phyloP scores from a whole-genome alignment of 805 yeast species.

The Candida jianshihensis region DNA sequence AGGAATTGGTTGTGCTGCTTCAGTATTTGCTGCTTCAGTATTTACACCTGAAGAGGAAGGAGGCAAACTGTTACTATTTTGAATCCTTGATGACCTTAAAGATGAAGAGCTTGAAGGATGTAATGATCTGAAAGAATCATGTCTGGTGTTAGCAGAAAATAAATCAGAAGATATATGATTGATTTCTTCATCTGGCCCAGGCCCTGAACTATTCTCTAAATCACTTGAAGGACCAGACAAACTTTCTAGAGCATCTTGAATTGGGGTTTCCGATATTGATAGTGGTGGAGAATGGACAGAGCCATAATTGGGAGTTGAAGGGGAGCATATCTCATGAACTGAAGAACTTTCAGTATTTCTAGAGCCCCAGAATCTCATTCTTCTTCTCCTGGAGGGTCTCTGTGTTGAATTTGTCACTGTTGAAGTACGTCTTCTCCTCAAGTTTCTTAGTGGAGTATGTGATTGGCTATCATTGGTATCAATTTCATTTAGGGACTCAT shows the following conservation, averaged over 20 bases:
- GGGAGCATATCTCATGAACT: too few species aligned
- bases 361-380: constrained; percentile 17
- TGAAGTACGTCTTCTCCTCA: constrained; percentile 22
- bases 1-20: neutral
- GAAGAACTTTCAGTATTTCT: too few species aligned
- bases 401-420: constrained; percentile 5
- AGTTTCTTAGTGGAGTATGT: too few species aligned
- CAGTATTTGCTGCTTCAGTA: too few species aligned
- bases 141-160: constrained; percentile 8
- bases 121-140: neutral
- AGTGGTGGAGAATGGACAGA: neutral
- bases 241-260: constrained; percentile 1
- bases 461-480: too few species aligned
- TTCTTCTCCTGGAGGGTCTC: constrained; percentile 19
- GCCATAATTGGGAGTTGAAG: neutral
- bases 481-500: too few species aligned
- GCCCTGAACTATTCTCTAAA: constrained; percentile 1
- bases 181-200: constrained; percentile 15
- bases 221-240: constrained; percentile 5
- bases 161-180: constrained; percentile 17
- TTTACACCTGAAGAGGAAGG: constrained; percentile 3
- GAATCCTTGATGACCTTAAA: neutral
- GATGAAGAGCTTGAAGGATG: neutral
- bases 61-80: neutral
- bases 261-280: neutral